A percentile compares a stretch with the other conserved stretches of the same genome.
phyloP scores from a whole-genome alignment of 805 yeast species.

The Starmerella lactis-condensi region DNA sequence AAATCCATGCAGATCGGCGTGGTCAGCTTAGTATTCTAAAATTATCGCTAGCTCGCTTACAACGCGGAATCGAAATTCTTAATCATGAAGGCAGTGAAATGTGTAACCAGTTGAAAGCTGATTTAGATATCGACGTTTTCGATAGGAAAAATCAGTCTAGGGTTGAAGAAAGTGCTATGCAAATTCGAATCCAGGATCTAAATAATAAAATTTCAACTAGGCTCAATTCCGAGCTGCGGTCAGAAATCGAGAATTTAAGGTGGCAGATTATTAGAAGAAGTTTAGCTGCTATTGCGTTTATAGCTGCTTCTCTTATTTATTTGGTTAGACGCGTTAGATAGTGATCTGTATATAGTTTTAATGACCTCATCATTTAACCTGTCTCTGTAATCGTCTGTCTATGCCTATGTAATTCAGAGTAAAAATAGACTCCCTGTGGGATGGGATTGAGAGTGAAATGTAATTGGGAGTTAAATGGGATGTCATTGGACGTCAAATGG shows the following conservation, averaged over 20 bases:
- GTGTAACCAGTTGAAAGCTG: slow-evolving; percentile 46
- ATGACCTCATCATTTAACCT: neutral
- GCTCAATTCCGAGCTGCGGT: slow-evolving; percentile 59
- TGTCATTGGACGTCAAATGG: too few relatives aligned
- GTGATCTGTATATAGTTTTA: neutral
- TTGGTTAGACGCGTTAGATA: slow-evolving; percentile 1
- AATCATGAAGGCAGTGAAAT: slow-evolving; percentile 59
- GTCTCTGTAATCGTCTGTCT: neutral
- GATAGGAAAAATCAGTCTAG: slow-evolving; percentile 78
- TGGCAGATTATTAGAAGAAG: slow-evolving; percentile 92
- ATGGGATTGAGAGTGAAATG: too few relatives aligned
- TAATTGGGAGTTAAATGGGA: too few relatives aligned
- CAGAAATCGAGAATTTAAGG: slow-evolving; percentile 71
- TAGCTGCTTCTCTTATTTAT: slow-evolving; percentile 39
- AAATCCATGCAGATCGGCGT: slow-evolving; percentile 55
- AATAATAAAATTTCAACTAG: slow-evolving; percentile 71
- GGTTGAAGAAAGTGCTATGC: slow-evolving; percentile 46
- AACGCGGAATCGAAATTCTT: slow-evolving; percentile 50
- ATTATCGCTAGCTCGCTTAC: slow-evolving; percentile 46
- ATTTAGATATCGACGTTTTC: slow-evolving; percentile 62
- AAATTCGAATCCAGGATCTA: slow-evolving; percentile 58
- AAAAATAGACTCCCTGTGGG: too few relatives aligned
- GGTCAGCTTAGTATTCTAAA: slow-evolving; percentile 48
- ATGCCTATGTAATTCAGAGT: slow-evolving; percentile 1
- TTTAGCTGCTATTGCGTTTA: slow-evolving; percentile 48